A percentile compares a stretch with the other conserved stretches of the same genome.
These are phyloP conservation scores for Boletus edulis DNA, from an alignment of 768 basidiomycete genomes.

Conservation along the genomic window DNA sequence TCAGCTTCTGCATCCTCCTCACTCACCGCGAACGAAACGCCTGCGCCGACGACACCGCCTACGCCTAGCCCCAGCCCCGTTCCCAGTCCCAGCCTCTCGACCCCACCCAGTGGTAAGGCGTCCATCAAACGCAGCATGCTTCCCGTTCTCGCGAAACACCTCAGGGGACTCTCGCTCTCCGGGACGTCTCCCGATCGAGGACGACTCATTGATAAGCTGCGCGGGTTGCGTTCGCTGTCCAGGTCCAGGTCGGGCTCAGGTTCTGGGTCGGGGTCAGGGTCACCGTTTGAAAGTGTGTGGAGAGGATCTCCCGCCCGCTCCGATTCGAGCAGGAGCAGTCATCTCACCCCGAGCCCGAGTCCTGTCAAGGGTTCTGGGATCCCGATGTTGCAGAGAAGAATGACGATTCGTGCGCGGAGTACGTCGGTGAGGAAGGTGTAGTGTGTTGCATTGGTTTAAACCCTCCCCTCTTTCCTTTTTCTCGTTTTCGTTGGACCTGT, in stretches of 20 bases:
- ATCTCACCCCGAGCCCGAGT: constrained; percentile 12
- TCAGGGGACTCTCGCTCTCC: constrained; percentile 23
- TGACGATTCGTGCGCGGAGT: constrained; percentile 27
- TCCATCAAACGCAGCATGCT: constrained; percentile 29
- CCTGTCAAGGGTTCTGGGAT: constrained; percentile 27
- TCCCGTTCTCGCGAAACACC: constrained; percentile 26
- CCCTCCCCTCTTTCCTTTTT: background rate
- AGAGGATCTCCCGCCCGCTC: constrained; percentile 18
- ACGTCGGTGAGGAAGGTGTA: constrained; percentile 19
- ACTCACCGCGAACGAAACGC: constrained; percentile 17
- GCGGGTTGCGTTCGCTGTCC: constrained; percentile 20
- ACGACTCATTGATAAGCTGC: constrained; percentile 21
- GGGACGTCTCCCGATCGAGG: constrained; percentile 21
- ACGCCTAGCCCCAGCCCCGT: constrained; percentile 17
- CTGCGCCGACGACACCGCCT: constrained; percentile 27
- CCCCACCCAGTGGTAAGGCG: constrained; percentile 3
- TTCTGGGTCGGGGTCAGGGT: constrained; percentile 1
- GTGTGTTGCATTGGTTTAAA: background rate
- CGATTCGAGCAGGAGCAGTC: constrained; percentile 16
- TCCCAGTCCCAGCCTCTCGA: background rate
- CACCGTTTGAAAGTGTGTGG: constrained; percentile 9
- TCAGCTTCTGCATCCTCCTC: constrained; percentile 18
- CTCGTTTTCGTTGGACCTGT: background rate
- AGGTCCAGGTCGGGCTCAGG: background rate
- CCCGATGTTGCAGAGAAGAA: constrained; percentile 26